These are phyloP conservation scores for Psidium friedrichsthalianum DNA, from an alignment of 345 rosid genomes.

Conservation along the genomic window DNA sequence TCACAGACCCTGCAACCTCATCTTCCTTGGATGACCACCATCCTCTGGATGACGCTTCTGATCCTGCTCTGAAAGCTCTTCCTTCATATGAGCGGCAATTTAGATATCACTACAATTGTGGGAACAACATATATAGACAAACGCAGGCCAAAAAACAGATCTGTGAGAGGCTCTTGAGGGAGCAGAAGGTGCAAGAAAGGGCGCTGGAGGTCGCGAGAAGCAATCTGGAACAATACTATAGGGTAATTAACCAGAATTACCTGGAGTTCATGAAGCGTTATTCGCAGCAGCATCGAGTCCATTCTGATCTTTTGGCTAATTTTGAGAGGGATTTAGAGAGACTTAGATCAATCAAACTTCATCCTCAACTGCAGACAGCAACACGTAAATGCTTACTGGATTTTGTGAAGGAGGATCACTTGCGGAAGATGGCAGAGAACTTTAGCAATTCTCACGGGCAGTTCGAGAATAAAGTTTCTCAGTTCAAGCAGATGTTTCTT, in stretches of 20 bases:
- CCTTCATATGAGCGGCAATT: slow-evolving; percentile 88
- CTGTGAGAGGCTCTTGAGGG: slow-evolving; percentile 65
- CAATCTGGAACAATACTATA: slow-evolving; percentile 79
- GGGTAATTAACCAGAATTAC: slow-evolving; percentile 62
- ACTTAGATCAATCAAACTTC: slow-evolving; percentile 66
- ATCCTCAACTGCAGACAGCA: slow-evolving; percentile 55
- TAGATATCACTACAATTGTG: slow-evolving; percentile 60
- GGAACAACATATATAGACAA: slow-evolving; percentile 43
- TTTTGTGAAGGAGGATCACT: slow-evolving; percentile 76
- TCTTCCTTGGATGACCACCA: slow-evolving; percentile 45
- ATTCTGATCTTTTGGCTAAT: slow-evolving; percentile 64
- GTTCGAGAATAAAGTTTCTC: slow-evolving; percentile 81
- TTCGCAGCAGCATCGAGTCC: slow-evolving; percentile 56
- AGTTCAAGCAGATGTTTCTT: slow-evolving; percentile 69
- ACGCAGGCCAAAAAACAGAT: slow-evolving; percentile 39
- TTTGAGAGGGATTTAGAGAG: slow-evolving; percentile 67
- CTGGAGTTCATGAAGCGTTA: slow-evolving; percentile 82
- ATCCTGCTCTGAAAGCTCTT: slow-evolving; percentile 91
- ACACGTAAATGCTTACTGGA: slow-evolving; percentile 54
- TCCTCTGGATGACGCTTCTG: slow-evolving; percentile 75
- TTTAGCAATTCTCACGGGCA: slow-evolving; percentile 69
- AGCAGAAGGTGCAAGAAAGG: slow-evolving; percentile 84
- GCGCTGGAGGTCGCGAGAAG: slow-evolving; percentile 77
- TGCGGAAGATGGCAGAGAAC: slow-evolving; percentile 59
- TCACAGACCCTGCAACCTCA: slow-evolving; percentile 43